Evolutionary conservation across 805 yeast species (phyloP), one percentile per base, ranked within the genome.

Genomic region (Schizosaccharomyces osmophilus): DNA sequence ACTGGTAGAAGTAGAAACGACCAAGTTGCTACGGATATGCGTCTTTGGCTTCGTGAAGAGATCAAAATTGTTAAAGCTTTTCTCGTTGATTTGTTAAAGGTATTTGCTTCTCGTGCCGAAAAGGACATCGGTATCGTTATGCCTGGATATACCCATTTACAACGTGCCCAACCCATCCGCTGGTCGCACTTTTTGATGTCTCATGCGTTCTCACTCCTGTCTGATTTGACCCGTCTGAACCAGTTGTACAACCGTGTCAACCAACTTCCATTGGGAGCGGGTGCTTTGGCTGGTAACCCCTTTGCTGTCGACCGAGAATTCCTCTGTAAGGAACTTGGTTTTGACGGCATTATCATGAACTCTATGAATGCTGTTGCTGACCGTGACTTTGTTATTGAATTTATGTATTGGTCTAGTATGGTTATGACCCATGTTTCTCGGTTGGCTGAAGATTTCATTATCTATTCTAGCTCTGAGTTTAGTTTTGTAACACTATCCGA

Each of bases 1-100:
- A 93, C 99, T n/a, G 99, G 99, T 64, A 82, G 99, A 71, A 86
- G 95, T 59, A 83, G 99, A 78, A 93, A 93, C 69, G 99, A 93
- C 72, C 99, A 93, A 76, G 97, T 89, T 61, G 98, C 96, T 58
- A 90, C 97, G n/a, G 98, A 93, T 70, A 87, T 93, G 95, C 80
- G 99, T 73, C 81, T 93, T 32, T 90, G 80, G 67, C 96, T 93
- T 62, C 83, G 96, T 68, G 89, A 83, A 67, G 79, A 82, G 65
- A 75, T 93, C 64, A 70, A 68, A 22, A 77, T 74, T n/a, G 77
- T 83, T 68, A 71, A 87, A 61, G 74, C 80, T 2, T 75, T 75
- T 19, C 74, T 79, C 62, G 75, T 84, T 66, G 79, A 77, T 63
- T 62, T 67, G 32, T 31, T 67, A 39, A 70, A 74, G 64, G 83